Conservation (phyloP, 441 rosid species). For the Pelargonium fulgidum region DNA sequence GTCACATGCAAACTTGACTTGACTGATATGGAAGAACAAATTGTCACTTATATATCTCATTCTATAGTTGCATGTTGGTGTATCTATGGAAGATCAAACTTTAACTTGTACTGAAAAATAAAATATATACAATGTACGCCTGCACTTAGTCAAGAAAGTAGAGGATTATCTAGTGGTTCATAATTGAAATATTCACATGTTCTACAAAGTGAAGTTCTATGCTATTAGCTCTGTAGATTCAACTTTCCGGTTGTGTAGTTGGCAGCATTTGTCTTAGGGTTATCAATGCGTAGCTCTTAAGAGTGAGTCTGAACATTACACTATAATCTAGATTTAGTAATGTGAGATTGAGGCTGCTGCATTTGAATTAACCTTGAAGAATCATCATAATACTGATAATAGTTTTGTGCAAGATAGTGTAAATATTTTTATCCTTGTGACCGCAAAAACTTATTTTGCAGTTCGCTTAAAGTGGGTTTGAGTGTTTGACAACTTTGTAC, state of each 20-base stretch:
- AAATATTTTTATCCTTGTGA: not conserved
- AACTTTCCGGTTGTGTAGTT: not conserved
- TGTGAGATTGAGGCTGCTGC: not conserved
- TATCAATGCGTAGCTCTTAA: not conserved
- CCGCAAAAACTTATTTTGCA: not conserved
- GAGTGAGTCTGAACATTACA: not conserved
- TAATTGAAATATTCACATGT: not conserved
- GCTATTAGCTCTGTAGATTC: not conserved
- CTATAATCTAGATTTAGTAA: not conserved
- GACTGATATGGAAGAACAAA: not conserved
- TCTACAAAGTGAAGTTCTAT: not conserved
- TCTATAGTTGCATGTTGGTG: not conserved
- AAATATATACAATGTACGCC: not conserved
- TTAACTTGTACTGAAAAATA: not conserved
- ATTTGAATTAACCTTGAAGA: not conserved
- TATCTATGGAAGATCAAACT: not conserved
- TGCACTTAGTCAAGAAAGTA: not conserved
- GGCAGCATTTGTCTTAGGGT: not conserved
- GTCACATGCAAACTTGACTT: not conserved
- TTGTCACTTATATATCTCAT: slow-evolving; percentile 4
- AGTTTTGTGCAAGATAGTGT: not conserved
- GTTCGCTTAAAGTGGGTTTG: not conserved
- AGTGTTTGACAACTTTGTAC: not conserved
- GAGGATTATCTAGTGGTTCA: not conserved
- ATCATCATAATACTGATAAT: not conserved